Evolutionary conservation across 345 rosid species (phyloP), one percentile per base, ranked within the genome.

Genomic region (Salix purpurea): DNA sequence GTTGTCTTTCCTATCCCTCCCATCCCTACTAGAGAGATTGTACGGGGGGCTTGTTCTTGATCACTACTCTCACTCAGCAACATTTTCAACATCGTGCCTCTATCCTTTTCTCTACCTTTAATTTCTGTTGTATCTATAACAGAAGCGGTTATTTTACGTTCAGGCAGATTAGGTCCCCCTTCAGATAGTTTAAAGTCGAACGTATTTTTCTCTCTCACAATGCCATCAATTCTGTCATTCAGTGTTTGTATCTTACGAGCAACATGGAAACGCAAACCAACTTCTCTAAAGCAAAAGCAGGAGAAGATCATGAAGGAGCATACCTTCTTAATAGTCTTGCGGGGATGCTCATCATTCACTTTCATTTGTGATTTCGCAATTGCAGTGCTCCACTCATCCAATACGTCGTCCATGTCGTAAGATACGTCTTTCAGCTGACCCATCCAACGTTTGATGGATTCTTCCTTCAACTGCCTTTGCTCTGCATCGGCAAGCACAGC

Each of bases 1-100:
- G 81, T 67, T 36, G 81, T 74, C 48, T 64, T 74, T 1, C 76
- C 70, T 26, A 74, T 62, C 15, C 76, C 76, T 11, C 69, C 76
- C 60, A 62, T 62, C 69, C 76, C 76, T 1, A 62, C 60, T 7
- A 62, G 5, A 4, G 76, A 62, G 69, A 73, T 44, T 23, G 19
- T 14, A 1, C 6, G 69, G 56, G 15, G 58, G 5, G 9, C 0
- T 62, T 21, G 11, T 6, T 0, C 11, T 40, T 73, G 34, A 42
- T 36, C 37, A 36, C 18, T 28, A 1, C 37, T 70, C 61, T 61
- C 76, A 40, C 69, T 21, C 26, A 62, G 1, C 40, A 73, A 73
- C 76, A 4, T 39, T 4, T 40, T 0, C 18, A 39, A 5, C 0
- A 73, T 7, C 2, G 1, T 0, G 2, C 0, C 18, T 24, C 28